Base-by-base conservation (phyloP, 805 yeast genomes). In the Candida corydali region DNA sequence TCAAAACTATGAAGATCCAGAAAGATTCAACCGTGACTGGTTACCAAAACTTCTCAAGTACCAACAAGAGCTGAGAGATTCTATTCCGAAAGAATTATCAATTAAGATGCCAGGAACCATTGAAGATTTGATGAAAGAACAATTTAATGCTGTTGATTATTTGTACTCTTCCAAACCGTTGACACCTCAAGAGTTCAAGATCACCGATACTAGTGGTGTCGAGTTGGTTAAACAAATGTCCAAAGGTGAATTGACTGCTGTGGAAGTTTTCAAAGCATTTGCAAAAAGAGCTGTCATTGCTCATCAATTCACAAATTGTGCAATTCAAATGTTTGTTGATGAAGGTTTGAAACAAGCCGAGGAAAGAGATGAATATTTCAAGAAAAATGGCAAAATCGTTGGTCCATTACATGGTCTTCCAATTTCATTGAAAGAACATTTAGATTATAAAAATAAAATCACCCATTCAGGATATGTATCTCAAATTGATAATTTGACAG, bases 361-460 rank as follows among this genome's bases (percentile, higher is more conserved):
- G 45, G 62, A 53, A 36, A 61, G 79, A 42, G 89, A 82, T 49
- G 72, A 65, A 17, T 69, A 71, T 49, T 75, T 46, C 38, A 55
- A 53, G 37, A 45, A 64, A 29, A 57, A 69, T 28, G 81, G 80
- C n/a, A 66, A 71, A 44, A 55, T 69, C 1, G 51, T 74, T 26
- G 86, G 86, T 19, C 80, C 83, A 2, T 64, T 80, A 32, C 86
- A 80, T 46, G 87, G 87, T 2, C 57, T 80, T 19, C 87, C 86
- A 3, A 60, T 80, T 22, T 76, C 83, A 1, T 61, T 80, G 37
- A 80, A 80, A 42, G 81, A 72, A 45, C 75, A 70, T 40, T 59
- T 65, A 55, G 44, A 51, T 41, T 63, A 47, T 49, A 55, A 48
- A 36, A 62, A 57, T 22, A 61, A 47, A 37, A 47, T 54, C 42